Evolutionary conservation across 2,329 filamentous ascomycete species (phyloP).

Genomic region (Macrophomina pseudophaseolina): DNA sequence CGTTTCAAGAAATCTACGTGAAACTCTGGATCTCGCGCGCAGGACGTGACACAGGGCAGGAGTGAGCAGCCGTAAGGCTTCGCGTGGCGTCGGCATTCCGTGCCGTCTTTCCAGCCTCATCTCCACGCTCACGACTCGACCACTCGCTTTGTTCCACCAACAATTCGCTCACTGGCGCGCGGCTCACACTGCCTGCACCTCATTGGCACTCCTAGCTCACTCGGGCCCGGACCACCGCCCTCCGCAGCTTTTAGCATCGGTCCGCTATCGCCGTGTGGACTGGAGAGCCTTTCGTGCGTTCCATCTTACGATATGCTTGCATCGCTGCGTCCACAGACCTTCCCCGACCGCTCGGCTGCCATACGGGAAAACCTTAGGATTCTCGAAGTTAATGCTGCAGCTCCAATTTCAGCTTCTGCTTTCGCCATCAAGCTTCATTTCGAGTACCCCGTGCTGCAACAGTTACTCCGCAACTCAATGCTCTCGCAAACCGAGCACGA

Average conservation of each 20-base stretch:
- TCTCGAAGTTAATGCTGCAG: slow-evolving; percentile 6
- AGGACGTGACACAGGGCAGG: not conserved
- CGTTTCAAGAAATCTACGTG: not conserved
- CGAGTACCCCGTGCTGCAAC: not conserved
- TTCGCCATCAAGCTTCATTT: slow-evolving; percentile 12
- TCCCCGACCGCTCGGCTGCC: slow-evolving; percentile 4
- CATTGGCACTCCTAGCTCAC: slow-evolving; percentile 12
- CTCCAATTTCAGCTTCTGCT: slow-evolving; percentile 6
- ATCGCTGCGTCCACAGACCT: not conserved
- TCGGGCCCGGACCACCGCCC: slow-evolving; percentile 15
- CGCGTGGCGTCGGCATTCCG: slow-evolving; percentile 11
- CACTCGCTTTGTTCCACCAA: slow-evolving; percentile 24
- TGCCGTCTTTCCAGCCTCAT: slow-evolving; percentile 15
- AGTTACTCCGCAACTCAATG: not conserved
- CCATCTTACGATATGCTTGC: slow-evolving; percentile 7
- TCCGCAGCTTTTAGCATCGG: slow-evolving; percentile 17
- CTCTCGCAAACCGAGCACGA: not conserved
- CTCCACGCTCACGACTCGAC: slow-evolving; percentile 21
- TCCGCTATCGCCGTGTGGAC: slow-evolving; percentile 17
- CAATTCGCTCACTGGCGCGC: slow-evolving; percentile 19
- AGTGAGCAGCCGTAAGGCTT: slow-evolving; percentile 3
- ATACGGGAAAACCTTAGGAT: slow-evolving; percentile 1
- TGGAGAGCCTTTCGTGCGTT: slow-evolving; percentile 9
- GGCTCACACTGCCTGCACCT: slow-evolving; percentile 10
- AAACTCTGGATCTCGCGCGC: not conserved